Percentiles rank a stretch among this genome's conserved stretches.
Conservation (phyloP, 2,329 filamentous ascomycete genomes). For the Penicillium sp. region DNA sequence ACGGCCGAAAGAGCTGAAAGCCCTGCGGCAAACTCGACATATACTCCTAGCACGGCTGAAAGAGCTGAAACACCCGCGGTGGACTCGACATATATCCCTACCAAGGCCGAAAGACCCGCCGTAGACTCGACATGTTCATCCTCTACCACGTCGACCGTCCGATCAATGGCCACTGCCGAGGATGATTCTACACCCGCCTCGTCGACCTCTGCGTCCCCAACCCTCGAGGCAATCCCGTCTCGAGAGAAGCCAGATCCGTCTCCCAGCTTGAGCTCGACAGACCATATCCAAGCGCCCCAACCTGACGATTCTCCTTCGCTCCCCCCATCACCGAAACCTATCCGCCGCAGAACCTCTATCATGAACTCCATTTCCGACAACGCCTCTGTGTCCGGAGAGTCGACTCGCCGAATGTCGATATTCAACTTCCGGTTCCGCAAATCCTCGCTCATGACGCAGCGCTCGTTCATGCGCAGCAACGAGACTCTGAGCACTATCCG, state of each 20-base stretch:
- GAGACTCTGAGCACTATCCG: slow-evolving; percentile 4
- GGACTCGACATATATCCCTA: neutral
- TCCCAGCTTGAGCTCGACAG: neutral
- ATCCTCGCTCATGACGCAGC: neutral
- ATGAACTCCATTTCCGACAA: neutral
- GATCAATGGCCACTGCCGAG: slow-evolving; percentile 3
- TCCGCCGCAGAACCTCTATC: slow-evolving; percentile 5
- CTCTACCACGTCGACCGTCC: slow-evolving; percentile 7
- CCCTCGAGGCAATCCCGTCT: neutral
- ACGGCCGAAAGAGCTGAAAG: too few relatives aligned
- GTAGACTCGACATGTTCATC: slow-evolving; percentile 3
- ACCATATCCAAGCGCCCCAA: neutral
- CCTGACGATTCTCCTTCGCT: neutral
- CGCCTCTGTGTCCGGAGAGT: neutral
- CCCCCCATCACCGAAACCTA: neutral
- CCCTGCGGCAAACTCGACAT: too few relatives aligned
- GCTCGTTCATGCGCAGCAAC: neutral
- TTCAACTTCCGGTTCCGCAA: neutral
- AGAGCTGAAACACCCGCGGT: too few relatives aligned
- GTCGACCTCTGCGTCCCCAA: neutral
- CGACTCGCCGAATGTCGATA: neutral
- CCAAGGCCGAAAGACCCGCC: neutral
- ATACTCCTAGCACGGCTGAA: neutral
- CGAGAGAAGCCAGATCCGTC: neutral
- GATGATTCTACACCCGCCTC: neutral